Conservation (phyloP, 169 alveolate species). For the Plasmodium coatneyi region DNA sequence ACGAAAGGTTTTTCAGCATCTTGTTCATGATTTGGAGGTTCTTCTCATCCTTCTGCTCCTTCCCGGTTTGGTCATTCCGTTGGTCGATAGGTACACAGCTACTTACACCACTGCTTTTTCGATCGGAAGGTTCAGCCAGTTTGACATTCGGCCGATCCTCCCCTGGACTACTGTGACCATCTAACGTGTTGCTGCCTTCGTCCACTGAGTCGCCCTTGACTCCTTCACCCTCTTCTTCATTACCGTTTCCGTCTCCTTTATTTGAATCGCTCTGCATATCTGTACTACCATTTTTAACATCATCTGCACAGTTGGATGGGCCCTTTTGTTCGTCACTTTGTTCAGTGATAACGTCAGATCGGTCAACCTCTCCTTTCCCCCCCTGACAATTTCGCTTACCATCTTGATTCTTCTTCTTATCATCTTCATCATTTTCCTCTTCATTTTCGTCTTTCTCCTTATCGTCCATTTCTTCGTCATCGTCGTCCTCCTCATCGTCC, state of each 20-base stretch:
- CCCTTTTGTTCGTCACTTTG: background rate
- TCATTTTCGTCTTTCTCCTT: background rate
- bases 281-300: background rate
- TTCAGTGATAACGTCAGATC: background rate
- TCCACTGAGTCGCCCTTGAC: background rate
- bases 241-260: background rate
- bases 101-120: background rate
- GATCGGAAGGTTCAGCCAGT: too few relatives aligned
- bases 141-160: background rate
- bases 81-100: background rate
- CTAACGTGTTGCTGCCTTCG: background rate
- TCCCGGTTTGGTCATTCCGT: background rate
- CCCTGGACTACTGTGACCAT: background rate
- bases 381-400: background rate
- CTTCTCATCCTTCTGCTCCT: background rate
- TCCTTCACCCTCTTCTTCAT: background rate
- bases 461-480: background rate
- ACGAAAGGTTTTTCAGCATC: conserved; percentile 79
- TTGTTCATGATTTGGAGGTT: conserved; percentile 23
- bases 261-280: background rate
- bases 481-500: background rate
- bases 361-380: background rate
- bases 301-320: too few relatives aligned
- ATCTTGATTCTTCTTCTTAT: background rate
- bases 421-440: background rate